Evolutionary conservation across 108 stramenopile genomes (phyloP), one percentile per base, ranked within the genome.

Genomic region (Bacterosira constricta): DNA sequence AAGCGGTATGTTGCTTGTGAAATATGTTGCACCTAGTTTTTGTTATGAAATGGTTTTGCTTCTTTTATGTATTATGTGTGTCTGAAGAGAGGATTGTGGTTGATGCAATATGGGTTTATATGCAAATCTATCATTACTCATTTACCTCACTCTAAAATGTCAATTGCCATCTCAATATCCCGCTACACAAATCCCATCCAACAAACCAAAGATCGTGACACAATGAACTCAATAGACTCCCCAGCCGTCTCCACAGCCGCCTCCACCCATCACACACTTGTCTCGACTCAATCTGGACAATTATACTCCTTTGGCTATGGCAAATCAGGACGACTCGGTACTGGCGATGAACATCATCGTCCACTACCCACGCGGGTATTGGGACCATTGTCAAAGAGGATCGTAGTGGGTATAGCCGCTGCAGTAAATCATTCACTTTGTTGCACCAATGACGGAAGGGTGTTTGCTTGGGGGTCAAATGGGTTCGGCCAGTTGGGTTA

Each of bases 381-480:
- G 18, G 88, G 87, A 5, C 57, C 82, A 18, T 69, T 90, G n/a
- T 27, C 75, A 26, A 70, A 79, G 13, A 64, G 85, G 18, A 63
- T 79, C n/a, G 91, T 95, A 1, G 68, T 81, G 11, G 68, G 69
- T 49, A 75, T 92, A 17, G 86, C 94, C 11, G 90, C 90, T n/a
- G 89, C 91, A 0, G 94, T 88, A 45, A 89, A 90, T 78, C 94
- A 95, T 71, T 86, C 88, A 13, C 71, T 95, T 1, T 88, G 88
- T 76, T 78, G 79, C 23, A 85, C 86, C 39, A 25, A 23, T 2
- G 85, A 85, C 36, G 94, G 94, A 21, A 63, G 38, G 5, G 81
- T 90, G 11, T 95, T 63, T 64, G 73, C 90, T 4, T 95, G 90
- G 90, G 94, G 94, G 8, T 77, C 74, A 3, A 92, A 95, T 67